phyloP scores from a whole-genome alignment of 441 rosid species.

The Macaranga tanarius region DNA sequence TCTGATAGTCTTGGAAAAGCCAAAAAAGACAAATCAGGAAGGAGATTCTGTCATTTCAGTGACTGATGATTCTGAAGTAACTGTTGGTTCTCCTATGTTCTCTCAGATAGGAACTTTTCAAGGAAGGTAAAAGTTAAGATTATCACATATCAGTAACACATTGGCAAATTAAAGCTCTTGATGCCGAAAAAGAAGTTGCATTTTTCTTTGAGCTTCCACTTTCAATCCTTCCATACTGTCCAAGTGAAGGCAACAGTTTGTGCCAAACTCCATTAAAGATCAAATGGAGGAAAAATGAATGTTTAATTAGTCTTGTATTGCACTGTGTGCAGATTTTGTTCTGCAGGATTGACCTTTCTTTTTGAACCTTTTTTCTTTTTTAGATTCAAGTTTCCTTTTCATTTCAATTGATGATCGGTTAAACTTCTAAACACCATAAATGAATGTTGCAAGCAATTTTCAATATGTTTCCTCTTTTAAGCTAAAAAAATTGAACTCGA shows the following conservation, averaged over 20 bases:
- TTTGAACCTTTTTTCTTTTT: neutral
- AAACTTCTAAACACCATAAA: too few species aligned
- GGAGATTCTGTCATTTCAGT: neutral
- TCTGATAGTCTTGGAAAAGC: slow-evolving; percentile 21
- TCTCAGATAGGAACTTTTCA: slow-evolving; percentile 30
- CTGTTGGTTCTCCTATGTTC: slow-evolving; percentile 30
- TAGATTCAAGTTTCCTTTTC: neutral
- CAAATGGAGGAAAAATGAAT: neutral
- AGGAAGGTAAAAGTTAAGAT: slow-evolving; percentile 32
- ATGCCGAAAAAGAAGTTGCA: neutral
- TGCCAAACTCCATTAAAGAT: too few species aligned
- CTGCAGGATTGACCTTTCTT: neutral
- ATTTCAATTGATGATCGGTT: neutral
- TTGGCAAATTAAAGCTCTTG: neutral
- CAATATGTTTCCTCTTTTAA: too few species aligned
- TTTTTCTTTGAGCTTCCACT: neutral
- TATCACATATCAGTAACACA: neutral
- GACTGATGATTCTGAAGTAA: slow-evolving; percentile 35
- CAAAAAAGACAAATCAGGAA: neutral
- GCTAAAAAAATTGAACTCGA: too few species aligned
- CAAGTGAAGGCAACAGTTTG: neutral
- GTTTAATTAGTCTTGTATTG: neutral
- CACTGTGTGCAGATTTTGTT: neutral
- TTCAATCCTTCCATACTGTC: neutral
- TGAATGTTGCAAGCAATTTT: too few species aligned